phyloP scores from a whole-genome alignment of 345 rosid genomes.

The Gossypium sturtianum region DNA sequence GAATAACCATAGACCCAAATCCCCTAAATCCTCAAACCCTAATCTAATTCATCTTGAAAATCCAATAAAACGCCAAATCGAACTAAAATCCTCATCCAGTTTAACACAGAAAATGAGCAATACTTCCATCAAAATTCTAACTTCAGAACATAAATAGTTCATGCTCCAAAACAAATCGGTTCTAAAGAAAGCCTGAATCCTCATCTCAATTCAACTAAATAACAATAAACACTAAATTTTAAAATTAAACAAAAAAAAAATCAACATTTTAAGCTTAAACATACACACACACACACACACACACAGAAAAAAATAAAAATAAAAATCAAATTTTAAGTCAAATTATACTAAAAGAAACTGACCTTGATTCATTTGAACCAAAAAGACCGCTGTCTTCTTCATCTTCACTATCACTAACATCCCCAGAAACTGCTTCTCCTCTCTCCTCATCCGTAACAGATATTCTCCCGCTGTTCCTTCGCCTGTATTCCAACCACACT shows the following conservation, averaged over 20 bases:
- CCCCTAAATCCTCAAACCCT: neutral
- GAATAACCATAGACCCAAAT: neutral
- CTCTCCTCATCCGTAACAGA: slow-evolving; percentile 50
- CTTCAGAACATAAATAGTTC: neutral
- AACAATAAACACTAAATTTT: neutral
- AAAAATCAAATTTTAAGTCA: neutral
- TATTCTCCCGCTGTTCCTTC: slow-evolving; percentile 42
- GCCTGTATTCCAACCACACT: slow-evolving; percentile 84
- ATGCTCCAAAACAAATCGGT: neutral
- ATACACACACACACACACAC: neutral
- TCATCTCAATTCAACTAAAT: slow-evolving; percentile 1
- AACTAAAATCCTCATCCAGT: neutral
- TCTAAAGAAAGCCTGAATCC: neutral
- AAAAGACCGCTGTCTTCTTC: slow-evolving; percentile 32
- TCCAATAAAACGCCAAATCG: neutral
- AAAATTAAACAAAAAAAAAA: neutral
- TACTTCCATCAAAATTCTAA: neutral
- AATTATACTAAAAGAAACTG: slow-evolving; percentile 11
- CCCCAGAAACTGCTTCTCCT: slow-evolving; percentile 17
- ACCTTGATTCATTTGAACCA: slow-evolving; percentile 51
- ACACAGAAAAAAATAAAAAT: neutral
- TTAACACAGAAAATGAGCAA: neutral
- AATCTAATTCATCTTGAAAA: neutral
- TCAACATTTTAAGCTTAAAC: neutral
- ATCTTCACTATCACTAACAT: slow-evolving; percentile 32